Evolutionary conservation across 768 basidiomycete species (phyloP).

Genomic region (Suillus weaverae): DNA sequence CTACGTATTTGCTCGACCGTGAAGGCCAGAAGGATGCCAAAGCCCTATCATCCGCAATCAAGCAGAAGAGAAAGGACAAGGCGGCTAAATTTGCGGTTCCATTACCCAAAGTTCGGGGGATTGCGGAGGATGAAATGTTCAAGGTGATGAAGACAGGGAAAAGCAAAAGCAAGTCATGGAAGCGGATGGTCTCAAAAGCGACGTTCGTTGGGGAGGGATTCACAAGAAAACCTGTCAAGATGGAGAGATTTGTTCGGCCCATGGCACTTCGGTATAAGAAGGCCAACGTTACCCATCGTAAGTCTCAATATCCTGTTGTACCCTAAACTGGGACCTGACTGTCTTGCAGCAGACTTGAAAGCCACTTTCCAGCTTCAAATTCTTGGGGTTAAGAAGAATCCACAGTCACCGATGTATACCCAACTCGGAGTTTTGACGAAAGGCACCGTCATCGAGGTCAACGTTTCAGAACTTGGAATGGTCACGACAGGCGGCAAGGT

Average conservation of each 20-base stretch:
- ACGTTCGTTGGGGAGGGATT: slow-evolving; percentile 99
- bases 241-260: slow-evolving; percentile 96
- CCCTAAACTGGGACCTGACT: slow-evolving; percentile 2
- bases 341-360: slow-evolving; percentile 80
- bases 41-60: slow-evolving; percentile 92
- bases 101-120: slow-evolving; percentile 93
- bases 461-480: slow-evolving; percentile 97
- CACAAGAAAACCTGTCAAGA: slow-evolving; percentile 97
- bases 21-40: slow-evolving; percentile 99
- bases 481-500: slow-evolving; percentile 97
- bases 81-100: slow-evolving; percentile 98
- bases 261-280: slow-evolving; percentile 98
- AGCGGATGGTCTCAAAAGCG: slow-evolving; percentile 99
- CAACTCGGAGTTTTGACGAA: slow-evolving; percentile 97
- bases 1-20: slow-evolving; percentile 93
- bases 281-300: slow-evolving; percentile 98
- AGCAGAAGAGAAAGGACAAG: slow-evolving; percentile 98
- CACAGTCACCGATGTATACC: slow-evolving; percentile 97
- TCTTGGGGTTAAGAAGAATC: slow-evolving; percentile 98
- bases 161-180: slow-evolving; percentile 95
- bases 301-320: slow-evolving; percentile 23
- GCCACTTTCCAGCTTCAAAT: slow-evolving; percentile 99
- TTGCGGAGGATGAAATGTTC: slow-evolving; percentile 99
- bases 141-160: slow-evolving; percentile 98
- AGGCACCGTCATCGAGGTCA: slow-evolving; percentile 97